Evolutionary conservation across 345 rosid genomes (phyloP).

Genomic region (Luvunga scandens): DNA sequence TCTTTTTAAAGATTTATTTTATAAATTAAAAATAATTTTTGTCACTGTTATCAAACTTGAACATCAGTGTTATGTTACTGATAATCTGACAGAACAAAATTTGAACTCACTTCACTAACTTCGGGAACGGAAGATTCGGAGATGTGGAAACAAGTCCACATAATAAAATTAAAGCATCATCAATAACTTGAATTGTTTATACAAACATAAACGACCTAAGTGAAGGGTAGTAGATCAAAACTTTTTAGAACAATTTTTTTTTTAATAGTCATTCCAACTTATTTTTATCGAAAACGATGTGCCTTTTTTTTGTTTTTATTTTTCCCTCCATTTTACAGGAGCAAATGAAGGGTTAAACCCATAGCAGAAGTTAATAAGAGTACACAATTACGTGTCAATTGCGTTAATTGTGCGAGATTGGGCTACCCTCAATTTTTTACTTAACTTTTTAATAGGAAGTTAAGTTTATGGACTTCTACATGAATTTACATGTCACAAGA

Average conservation of each 20-base stretch:
- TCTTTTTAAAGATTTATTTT: slow-evolving; percentile 4
- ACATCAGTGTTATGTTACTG: slow-evolving; percentile 7
- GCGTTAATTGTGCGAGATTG: too few relatives aligned
- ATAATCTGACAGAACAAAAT: slow-evolving; percentile 1
- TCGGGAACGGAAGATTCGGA: background rate
- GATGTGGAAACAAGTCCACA: background rate
- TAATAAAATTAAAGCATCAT: background rate
- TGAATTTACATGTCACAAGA: too few relatives aligned
- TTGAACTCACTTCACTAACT: background rate
- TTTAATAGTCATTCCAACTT: background rate
- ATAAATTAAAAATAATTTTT: background rate
- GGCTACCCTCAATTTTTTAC: too few relatives aligned
- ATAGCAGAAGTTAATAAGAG: too few relatives aligned
- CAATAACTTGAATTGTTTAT: background rate
- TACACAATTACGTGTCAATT: too few relatives aligned
- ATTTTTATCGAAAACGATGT: too few relatives aligned
- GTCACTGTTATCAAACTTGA: background rate
- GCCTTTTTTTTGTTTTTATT: too few relatives aligned
- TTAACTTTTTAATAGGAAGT: too few relatives aligned
- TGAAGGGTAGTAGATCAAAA: background rate
- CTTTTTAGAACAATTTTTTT: background rate
- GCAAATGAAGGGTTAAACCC: too few relatives aligned
- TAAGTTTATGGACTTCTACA: too few relatives aligned
- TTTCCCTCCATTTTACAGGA: too few relatives aligned
- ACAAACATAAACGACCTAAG: background rate